These are phyloP conservation scores for Dothistroma pini DNA, from an alignment of 2,329 filamentous ascomycete species.

Conservation along the genomic window DNA sequence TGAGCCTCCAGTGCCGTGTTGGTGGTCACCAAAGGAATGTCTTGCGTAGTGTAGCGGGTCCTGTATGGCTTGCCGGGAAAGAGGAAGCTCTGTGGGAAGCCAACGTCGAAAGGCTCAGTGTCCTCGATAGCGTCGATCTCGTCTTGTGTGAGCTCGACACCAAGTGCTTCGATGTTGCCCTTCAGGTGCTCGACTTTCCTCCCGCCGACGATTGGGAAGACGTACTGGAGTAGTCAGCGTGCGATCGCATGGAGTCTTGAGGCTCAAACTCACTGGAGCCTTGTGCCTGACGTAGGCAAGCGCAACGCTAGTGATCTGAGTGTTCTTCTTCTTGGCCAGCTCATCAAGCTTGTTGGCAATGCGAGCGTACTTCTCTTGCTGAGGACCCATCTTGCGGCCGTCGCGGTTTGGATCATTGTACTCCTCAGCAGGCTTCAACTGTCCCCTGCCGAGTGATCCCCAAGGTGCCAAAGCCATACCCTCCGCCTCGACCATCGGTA, in stretches of 20 bases:
- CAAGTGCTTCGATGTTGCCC: constrained; percentile 65
- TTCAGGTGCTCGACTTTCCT: constrained; percentile 67
- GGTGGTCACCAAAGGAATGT: constrained; percentile 14
- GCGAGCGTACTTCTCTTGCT: constrained; percentile 41
- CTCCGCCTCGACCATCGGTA: constrained; percentile 43
- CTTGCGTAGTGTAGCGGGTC: constrained; percentile 15
- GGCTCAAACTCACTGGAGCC: constrained; percentile 5
- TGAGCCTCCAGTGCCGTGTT: constrained; percentile 18
- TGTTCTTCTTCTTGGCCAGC: constrained; percentile 54
- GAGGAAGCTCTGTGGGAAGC: constrained; percentile 21
- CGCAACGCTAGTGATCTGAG: constrained; percentile 54
- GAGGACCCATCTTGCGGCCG: constrained; percentile 33
- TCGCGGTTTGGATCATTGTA: constrained; percentile 32
- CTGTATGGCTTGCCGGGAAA: constrained; percentile 21
- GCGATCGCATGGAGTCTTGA: constrained; percentile 2
- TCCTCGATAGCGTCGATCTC: constrained; percentile 65
- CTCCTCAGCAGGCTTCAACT: constrained; percentile 23
- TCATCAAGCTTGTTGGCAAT: constrained; percentile 57
- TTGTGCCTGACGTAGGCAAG: constrained; percentile 42
- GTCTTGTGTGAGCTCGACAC: constrained; percentile 55
- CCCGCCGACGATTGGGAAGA: constrained; percentile 70
- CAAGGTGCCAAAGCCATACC: constrained; percentile 54
- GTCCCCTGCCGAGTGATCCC: constrained; percentile 40
- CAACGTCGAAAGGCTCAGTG: constrained; percentile 55
- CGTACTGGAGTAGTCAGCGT: constrained; percentile 11